Base-by-base conservation (phyloP, 1,284 basidiomycete species). In the Pterula multifida region DNA sequence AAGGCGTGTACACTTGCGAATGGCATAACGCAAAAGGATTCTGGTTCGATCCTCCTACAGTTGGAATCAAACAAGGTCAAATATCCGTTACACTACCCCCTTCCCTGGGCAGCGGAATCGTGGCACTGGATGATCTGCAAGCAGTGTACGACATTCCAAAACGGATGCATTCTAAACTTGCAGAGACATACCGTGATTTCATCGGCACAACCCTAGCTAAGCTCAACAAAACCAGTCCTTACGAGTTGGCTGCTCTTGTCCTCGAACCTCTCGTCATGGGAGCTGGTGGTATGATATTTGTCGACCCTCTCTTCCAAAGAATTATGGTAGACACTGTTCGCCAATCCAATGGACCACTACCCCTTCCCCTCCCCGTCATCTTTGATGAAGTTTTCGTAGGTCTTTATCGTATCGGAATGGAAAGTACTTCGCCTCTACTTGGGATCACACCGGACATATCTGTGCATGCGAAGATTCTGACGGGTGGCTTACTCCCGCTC, bases 381-480 rank as follows among this genome's bases (percentile, higher is more conserved):
- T 98, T 90, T 59, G 95, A 98, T 65, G 95, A 98, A 65, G 95
- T 98, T 3, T 98, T 98, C 63, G 81, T 87, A 13, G 95, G 95
- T 0, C 71, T 98, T 9, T 81, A 93, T 61, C 86, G 95, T 25
- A 74, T 96, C 46, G 93, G 93, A 1, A 68, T 85, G 57, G 67
- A 79, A 54, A 83, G 80, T 35, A 74, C 81, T 0, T 73, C 75
- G 0, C 67, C 79, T 1, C 63, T 91, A 12, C 74, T 96, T 1
- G 84, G 85, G 6, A 74, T 76, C 11, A 63, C 71, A 12, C 92
- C 92, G 1, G 92, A 98, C 62, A 88, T 98, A 48, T 80, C 88
- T 0, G 90, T 91, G 45, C 81, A 95, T 57, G 95, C 93, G 36
- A 98, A 98, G 65, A 87, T 94, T 54, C 73, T 98, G 21, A 97